phyloP scores from a whole-genome alignment of 139 green algal species.

The Tetradesmus lagerheimii region DNA sequence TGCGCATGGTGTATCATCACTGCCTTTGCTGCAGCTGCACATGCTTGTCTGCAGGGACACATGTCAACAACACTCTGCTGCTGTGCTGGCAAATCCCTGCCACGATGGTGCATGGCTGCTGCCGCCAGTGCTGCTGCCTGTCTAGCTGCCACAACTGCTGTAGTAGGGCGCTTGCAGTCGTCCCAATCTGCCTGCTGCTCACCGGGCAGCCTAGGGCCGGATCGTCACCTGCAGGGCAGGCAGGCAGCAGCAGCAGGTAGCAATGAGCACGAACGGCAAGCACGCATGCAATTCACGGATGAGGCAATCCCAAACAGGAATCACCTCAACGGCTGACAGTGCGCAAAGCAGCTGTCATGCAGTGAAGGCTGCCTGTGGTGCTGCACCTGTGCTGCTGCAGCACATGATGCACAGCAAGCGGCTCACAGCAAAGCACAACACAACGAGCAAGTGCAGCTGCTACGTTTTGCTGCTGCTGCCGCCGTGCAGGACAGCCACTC shows the following conservation, averaged over 20 bases:
- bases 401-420: neutral
- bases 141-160: too few species aligned
- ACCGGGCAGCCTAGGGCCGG: conserved; percentile 86
- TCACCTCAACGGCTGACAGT: too few species aligned
- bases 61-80: too few species aligned
- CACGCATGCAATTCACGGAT: neutral
- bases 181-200: neutral
- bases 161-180: too few species aligned
- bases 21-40: neutral
- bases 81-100: too few species aligned
- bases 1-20: neutral
- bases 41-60: too few species aligned
- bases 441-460: neutral
- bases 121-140: neutral
- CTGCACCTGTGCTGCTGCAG: conserved; percentile 3
- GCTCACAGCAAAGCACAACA: neutral
- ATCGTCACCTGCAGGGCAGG: conserved; percentile 74
- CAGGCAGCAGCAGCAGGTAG: neutral
- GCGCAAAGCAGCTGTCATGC: too few species aligned
- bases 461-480: neutral
- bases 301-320: too few species aligned
- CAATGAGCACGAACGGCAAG: neutral
- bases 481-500: conserved; percentile 46
- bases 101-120: too few species aligned
- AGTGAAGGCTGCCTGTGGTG: too few species aligned